phyloP scores from a whole-genome alignment of 805 yeast species.

The Torulaspora gathmanii region DNA sequence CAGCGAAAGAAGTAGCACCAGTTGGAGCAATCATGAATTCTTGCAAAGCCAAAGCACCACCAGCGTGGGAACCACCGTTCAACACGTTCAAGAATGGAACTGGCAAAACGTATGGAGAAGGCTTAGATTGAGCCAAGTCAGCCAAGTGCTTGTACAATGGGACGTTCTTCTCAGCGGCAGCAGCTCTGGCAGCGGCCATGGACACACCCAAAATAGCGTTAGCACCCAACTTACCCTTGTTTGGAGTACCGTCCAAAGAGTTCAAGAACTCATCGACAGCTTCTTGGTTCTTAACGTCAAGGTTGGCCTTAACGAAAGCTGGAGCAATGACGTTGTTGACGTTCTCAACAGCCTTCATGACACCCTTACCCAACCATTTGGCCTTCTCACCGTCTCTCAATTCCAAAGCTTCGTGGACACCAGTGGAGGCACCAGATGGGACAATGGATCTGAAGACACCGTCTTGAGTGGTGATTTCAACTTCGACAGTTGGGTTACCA shows the following conservation, averaged over 20 bases:
- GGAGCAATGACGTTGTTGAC: constrained; percentile 95
- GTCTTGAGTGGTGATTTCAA: constrained; percentile 85
- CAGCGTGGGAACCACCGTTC: constrained; percentile 99
- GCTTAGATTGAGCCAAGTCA: constrained; percentile 59
- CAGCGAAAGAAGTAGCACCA: constrained; percentile 84
- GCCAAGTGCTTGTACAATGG: constrained; percentile 93
- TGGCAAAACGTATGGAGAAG: constrained; percentile 90
- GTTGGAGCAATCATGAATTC: constrained; percentile 99
- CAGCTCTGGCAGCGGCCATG: constrained; percentile 94
- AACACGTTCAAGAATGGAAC: constrained; percentile 98
- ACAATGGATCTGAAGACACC: constrained; percentile 96
- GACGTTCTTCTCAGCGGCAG: constrained; percentile 90
- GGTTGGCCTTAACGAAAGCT: constrained; percentile 72
- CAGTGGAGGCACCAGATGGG: constrained; percentile 99
- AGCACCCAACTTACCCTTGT: constrained; percentile 97
- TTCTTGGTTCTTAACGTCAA: constrained; percentile 83
- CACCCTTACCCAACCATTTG: constrained; percentile 99
- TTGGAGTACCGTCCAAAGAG: constrained; percentile 91
- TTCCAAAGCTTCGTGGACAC: constrained; percentile 97
- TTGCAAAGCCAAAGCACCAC: constrained; percentile 98
- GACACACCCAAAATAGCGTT: constrained; percentile 98
- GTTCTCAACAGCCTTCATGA: constrained; percentile 90
- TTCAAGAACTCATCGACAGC: constrained; percentile 81
- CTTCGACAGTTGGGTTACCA: constrained; percentile 99
- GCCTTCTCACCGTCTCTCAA: constrained; percentile 97